Evolutionary conservation across 2,329 filamentous ascomycete species (phyloP).

Genomic region (Beauveria australis): DNA sequence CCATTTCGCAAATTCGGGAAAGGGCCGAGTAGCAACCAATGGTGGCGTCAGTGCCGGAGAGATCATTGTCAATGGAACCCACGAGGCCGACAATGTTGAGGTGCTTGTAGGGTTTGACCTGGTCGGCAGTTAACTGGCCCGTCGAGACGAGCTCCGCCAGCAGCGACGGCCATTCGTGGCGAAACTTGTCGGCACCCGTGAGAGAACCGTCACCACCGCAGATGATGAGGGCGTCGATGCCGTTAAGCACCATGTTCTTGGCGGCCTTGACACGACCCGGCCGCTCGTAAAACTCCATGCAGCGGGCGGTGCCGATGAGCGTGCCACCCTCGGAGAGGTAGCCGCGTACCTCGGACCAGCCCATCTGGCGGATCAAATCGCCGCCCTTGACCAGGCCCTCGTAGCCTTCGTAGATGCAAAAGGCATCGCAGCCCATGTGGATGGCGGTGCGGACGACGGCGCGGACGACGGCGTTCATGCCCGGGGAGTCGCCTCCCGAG

Average conservation of each 20-base stretch:
- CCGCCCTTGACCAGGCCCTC: slow-evolving; percentile 88
- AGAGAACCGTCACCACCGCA: slow-evolving; percentile 95
- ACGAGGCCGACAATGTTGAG: slow-evolving; percentile 96
- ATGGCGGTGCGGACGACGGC: slow-evolving; percentile 89
- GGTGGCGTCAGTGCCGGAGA: slow-evolving; percentile 93
- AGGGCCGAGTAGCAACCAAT: slow-evolving; percentile 96
- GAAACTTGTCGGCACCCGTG: slow-evolving; percentile 90
- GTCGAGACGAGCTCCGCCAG: slow-evolving; percentile 74
- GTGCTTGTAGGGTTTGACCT: slow-evolving; percentile 69
- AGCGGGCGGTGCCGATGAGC: slow-evolving; percentile 88
- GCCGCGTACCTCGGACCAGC: slow-evolving; percentile 90
- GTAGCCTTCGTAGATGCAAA: slow-evolving; percentile 86
- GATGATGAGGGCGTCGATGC: slow-evolving; percentile 93
- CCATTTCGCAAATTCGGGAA: slow-evolving; percentile 85
- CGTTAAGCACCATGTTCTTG: slow-evolving; percentile 87
- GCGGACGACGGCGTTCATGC: slow-evolving; percentile 88
- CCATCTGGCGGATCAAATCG: slow-evolving; percentile 77
- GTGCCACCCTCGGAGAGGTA: slow-evolving; percentile 93
- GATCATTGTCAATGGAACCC: slow-evolving; percentile 96
- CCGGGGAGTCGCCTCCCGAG: slow-evolving; percentile 86
- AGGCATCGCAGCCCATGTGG: slow-evolving; percentile 71
- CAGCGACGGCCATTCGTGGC: slow-evolving; percentile 83
- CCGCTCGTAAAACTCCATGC: slow-evolving; percentile 86
- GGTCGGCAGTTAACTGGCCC: slow-evolving; percentile 60
- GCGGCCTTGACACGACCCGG: slow-evolving; percentile 75